phyloP scores from a whole-genome alignment of 129 eudicot genomes.

The Cynara cardunculus region DNA sequence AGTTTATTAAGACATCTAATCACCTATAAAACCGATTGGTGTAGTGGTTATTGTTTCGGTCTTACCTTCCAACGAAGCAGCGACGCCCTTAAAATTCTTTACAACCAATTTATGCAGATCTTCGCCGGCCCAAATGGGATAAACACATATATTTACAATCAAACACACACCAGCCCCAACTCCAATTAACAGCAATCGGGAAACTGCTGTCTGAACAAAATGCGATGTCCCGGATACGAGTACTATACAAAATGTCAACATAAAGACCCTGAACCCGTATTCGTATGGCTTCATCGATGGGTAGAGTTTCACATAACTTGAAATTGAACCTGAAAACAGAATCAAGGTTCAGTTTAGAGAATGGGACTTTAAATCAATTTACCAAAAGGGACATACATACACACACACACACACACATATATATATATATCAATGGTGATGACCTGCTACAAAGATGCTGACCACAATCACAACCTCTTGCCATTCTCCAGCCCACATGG shows the following conservation, averaged over 20 bases:
- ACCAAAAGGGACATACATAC: not conserved
- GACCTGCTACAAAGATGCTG: slow-evolving; percentile 82
- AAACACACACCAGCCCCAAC: slow-evolving; percentile 78
- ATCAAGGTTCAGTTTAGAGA: too few relatives aligned
- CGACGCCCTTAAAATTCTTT: slow-evolving; percentile 84
- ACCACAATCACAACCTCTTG: slow-evolving; percentile 73
- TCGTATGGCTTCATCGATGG: slow-evolving; percentile 88
- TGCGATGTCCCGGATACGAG: slow-evolving; percentile 72
- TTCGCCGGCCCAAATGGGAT: slow-evolving; percentile 96
- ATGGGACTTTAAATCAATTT: not conserved
- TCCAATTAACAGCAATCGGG: slow-evolving; percentile 72
- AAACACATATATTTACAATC: slow-evolving; percentile 67
- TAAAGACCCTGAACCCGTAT: slow-evolving; percentile 85
- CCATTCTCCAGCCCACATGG: slow-evolving; percentile 48
- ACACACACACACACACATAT: too few relatives aligned
- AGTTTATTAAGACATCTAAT: not conserved
- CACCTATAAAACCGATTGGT: not conserved
- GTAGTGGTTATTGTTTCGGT: not conserved
- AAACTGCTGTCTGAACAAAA: slow-evolving; percentile 75
- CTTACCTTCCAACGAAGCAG: slow-evolving; percentile 88
- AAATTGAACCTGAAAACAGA: slow-evolving; percentile 47
- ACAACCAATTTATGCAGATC: slow-evolving; percentile 94
- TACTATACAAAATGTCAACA: slow-evolving; percentile 83
- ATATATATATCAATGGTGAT: not conserved
- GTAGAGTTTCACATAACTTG: slow-evolving; percentile 69